phyloP scores from a whole-genome alignment of 495 filamentous ascomycete genomes.

The Xylaria curta region DNA sequence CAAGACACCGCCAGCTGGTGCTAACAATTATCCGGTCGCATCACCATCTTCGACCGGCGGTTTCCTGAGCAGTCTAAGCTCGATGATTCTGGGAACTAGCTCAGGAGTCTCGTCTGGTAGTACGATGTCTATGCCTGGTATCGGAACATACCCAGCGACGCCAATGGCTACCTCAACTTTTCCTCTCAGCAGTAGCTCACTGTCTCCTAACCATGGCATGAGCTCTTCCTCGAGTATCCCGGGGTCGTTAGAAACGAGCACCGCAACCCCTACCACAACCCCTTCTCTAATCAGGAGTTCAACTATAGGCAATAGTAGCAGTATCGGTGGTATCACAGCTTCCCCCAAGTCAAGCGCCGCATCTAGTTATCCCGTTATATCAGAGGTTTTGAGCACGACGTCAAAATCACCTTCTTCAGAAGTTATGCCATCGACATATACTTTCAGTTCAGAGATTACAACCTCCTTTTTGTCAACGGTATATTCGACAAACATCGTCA shows the following conservation, averaged over 20 bases:
- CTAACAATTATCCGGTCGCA: slow-evolving; percentile 19
- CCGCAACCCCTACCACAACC: neutral
- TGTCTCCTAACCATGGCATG: neutral
- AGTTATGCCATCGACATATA: slow-evolving; percentile 40
- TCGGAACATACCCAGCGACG: slow-evolving; percentile 1
- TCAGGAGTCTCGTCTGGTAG: slow-evolving; percentile 8
- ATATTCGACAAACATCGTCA: slow-evolving; percentile 43
- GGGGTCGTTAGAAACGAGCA: neutral
- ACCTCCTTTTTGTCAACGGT: slow-evolving; percentile 39
- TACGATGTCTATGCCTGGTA: neutral
- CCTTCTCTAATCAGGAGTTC: slow-evolving; percentile 23
- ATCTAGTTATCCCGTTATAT: slow-evolving; percentile 10
- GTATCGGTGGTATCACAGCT: slow-evolving; percentile 5
- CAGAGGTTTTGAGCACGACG: slow-evolving; percentile 1
- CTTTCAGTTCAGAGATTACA: slow-evolving; percentile 40
- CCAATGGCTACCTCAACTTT: slow-evolving; percentile 1
- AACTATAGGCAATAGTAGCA: slow-evolving; percentile 10
- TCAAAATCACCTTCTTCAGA: slow-evolving; percentile 23
- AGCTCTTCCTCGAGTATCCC: neutral
- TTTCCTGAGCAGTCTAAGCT: slow-evolving; percentile 38
- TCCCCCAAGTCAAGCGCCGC: slow-evolving; percentile 56
- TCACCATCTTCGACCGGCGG: slow-evolving; percentile 31
- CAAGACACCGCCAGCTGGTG: neutral
- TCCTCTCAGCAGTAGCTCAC: neutral
- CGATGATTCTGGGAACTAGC: slow-evolving; percentile 33